phyloP scores from a whole-genome alignment of 352 stramenopile genomes.

The Aphanomyces euteiches region DNA sequence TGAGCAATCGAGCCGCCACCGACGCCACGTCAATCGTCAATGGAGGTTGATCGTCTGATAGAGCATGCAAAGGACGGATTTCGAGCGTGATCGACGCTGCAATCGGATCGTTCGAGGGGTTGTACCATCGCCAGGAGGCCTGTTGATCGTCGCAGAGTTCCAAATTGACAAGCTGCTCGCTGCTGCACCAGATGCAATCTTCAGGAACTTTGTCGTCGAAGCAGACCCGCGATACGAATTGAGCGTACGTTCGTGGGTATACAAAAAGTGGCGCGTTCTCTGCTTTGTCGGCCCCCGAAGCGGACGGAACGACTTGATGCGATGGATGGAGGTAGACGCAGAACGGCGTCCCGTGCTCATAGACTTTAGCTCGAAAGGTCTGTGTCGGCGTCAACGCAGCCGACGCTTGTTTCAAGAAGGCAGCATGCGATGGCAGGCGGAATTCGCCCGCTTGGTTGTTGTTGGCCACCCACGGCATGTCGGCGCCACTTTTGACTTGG shows the following conservation, averaged over 20 bases:
- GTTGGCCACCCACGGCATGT: constrained; percentile 82
- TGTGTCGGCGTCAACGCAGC: constrained; percentile 17
- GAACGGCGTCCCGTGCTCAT: constrained; percentile 47
- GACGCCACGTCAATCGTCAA: background rate
- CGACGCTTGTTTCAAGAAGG: constrained; percentile 19
- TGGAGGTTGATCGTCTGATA: constrained; percentile 21
- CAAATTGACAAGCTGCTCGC: constrained; percentile 71
- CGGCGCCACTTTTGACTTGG: background rate
- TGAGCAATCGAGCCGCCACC: constrained; percentile 42
- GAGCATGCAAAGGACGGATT: constrained; percentile 51
- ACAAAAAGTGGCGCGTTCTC: constrained; percentile 38
- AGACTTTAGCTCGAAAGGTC: constrained; percentile 50
- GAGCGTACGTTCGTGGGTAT: constrained; percentile 61
- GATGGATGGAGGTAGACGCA: constrained; percentile 37
- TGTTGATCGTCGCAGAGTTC: constrained; percentile 70
- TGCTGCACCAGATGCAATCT: constrained; percentile 57
- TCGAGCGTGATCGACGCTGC: constrained; percentile 49
- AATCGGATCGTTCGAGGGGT: constrained; percentile 31
- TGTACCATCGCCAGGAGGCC: constrained; percentile 75
- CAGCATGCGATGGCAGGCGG: constrained; percentile 50
- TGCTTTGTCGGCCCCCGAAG: background rate
- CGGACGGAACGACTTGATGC: background rate
- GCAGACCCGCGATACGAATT: constrained; percentile 66
- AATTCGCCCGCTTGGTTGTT: constrained; percentile 81
- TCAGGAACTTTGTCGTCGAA: constrained; percentile 39